phyloP scores from a whole-genome alignment of 2,329 filamentous ascomycete genomes.

The Xylariaceae sp. region DNA sequence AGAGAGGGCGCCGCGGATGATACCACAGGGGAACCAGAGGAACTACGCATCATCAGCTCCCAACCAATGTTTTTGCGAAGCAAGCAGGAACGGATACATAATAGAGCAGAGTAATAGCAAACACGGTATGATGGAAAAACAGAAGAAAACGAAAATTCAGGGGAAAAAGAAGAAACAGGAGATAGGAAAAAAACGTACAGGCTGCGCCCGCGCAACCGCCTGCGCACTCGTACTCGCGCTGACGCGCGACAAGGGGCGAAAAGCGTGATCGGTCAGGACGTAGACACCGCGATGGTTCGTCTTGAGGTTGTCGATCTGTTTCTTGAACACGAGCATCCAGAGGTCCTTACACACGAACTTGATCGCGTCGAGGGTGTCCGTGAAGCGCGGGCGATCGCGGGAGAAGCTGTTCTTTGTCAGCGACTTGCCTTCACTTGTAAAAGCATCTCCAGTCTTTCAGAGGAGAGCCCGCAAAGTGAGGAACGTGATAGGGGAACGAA shows the following conservation, averaged over 20 bases:
- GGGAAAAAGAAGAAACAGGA: background rate
- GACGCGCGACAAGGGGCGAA: conserved; percentile 86
- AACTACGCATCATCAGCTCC: conserved; percentile 51
- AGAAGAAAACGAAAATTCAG: background rate
- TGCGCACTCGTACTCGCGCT: conserved; percentile 72
- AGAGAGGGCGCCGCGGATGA: conserved; percentile 88
- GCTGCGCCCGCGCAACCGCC: conserved; percentile 69
- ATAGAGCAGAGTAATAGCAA: too few species aligned
- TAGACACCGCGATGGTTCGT: conserved; percentile 97
- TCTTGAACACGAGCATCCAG: conserved; percentile 89
- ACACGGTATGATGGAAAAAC: background rate
- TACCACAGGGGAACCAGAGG: conserved; percentile 89
- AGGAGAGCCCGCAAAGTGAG: background rate
- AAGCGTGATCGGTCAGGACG: conserved; percentile 87
- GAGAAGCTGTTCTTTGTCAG: conserved; percentile 56
- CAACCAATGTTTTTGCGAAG: too few species aligned
- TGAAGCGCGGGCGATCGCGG: conserved; percentile 77
- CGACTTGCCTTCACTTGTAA: too few species aligned
- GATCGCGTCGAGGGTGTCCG: conserved; percentile 89
- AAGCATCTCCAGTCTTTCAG: too few species aligned
- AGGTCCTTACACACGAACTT: conserved; percentile 99
- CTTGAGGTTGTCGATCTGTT: conserved; percentile 98
- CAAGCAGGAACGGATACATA: too few species aligned
- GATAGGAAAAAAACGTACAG: conserved; percentile 49
- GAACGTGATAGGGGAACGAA: conserved; percentile 37